These are phyloP conservation scores for Fusarium proliferatum DNA, from an alignment of 2,329 filamentous ascomycete species.

Conservation along the genomic window DNA sequence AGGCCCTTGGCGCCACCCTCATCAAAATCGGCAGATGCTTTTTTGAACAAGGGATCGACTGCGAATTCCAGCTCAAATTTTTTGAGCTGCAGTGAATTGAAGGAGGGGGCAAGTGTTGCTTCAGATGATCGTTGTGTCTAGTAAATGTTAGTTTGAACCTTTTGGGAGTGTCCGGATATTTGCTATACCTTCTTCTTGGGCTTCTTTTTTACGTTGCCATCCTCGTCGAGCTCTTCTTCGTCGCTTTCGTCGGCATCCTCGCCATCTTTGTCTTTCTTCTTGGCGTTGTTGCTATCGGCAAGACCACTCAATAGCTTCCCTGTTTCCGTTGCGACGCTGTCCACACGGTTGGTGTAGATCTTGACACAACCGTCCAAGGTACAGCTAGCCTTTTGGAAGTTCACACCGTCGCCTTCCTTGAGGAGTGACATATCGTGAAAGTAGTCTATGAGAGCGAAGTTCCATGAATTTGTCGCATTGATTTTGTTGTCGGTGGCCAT, in stretches of 20 bases:
- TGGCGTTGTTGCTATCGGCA: constrained; percentile 85
- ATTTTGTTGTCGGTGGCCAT: constrained; percentile 99
- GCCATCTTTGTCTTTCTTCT: constrained; percentile 74
- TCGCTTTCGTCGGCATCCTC: constrained; percentile 76
- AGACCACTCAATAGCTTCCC: constrained; percentile 93
- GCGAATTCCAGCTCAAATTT: constrained; percentile 98
- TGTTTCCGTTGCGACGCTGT: constrained; percentile 97
- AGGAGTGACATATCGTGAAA: constrained; percentile 99
- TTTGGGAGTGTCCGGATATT: background rate
- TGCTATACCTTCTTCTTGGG: constrained; percentile 77
- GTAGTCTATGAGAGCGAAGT: constrained; percentile 99
- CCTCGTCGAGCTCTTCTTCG: constrained; percentile 71
- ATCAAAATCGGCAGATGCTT: constrained; percentile 97
- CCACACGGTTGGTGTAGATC: constrained; percentile 98
- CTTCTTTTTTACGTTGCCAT: constrained; percentile 70
- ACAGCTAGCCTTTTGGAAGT: constrained; percentile 98
- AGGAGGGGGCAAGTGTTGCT: constrained; percentile 90
- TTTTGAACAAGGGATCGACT: constrained; percentile 98
- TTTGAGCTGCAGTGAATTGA: constrained; percentile 89
- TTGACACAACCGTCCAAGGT: constrained; percentile 98
- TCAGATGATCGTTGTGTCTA: constrained; percentile 83
- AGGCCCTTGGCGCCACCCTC: constrained; percentile 97
- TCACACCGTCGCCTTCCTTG: constrained; percentile 96
- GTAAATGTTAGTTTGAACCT: constrained; percentile 14
- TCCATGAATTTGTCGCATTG: constrained; percentile 98